Percentiles rank a stretch among this genome's conserved stretches.
phyloP scores from a whole-genome alignment of 2,329 filamentous ascomycete genomes.

The Elsinoe perseae region DNA sequence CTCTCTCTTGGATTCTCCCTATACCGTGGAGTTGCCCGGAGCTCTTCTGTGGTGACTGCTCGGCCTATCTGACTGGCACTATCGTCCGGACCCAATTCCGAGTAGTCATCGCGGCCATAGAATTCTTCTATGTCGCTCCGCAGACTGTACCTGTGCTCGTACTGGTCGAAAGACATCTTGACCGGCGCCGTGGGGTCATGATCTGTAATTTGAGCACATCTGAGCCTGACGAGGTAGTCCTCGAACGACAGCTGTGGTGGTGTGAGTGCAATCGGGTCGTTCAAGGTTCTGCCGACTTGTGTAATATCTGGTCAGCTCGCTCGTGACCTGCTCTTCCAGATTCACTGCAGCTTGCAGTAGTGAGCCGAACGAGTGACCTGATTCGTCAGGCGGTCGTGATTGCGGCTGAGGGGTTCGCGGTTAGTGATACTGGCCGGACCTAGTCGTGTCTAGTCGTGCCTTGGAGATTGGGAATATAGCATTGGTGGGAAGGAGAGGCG shows the following conservation, averaged over 20 bases:
- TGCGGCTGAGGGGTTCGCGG: conserved; percentile 10
- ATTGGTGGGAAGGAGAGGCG: background rate
- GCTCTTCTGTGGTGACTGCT: conserved; percentile 13
- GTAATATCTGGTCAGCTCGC: background rate
- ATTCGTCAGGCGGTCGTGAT: conserved; percentile 8
- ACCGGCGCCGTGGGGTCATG: conserved; percentile 7
- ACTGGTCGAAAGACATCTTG: conserved; percentile 15
- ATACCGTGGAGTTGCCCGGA: conserved; percentile 2
- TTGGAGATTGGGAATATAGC: background rate
- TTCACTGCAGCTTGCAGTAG: background rate
- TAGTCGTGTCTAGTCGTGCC: background rate
- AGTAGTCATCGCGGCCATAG: conserved; percentile 12
- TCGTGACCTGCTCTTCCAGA: background rate
- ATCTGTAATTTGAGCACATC: conserved; percentile 2
- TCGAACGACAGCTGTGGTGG: background rate
- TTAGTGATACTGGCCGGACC: background rate
- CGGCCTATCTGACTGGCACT: conserved; percentile 18
- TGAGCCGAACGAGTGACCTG: conserved; percentile 5
- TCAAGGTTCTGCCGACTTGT: background rate
- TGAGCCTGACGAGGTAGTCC: background rate
- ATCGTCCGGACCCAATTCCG: conserved; percentile 18
- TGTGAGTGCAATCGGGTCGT: background rate
- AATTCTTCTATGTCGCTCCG: conserved; percentile 11
- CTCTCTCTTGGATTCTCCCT: conserved; percentile 2
- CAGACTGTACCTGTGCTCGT: conserved; percentile 15